Evolutionary conservation across 495 filamentous ascomycete genomes (phyloP).

Genomic region (Aspergillus hancockii): DNA sequence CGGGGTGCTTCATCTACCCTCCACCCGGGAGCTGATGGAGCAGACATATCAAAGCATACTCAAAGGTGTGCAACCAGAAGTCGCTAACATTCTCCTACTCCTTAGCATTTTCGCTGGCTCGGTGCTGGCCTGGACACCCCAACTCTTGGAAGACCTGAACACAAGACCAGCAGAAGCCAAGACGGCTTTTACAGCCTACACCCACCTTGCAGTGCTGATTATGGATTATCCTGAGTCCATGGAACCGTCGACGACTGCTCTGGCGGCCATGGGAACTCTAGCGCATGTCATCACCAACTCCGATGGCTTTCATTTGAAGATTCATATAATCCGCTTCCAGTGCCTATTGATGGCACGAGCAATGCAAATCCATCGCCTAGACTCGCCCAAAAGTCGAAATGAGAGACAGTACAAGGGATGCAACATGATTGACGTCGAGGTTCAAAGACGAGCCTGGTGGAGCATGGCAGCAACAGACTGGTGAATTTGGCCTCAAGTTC

Average conservation of each 20-base stretch:
- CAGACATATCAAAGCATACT: conserved; percentile 24
- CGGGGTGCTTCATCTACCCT: conserved; percentile 32
- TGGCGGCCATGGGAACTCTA: conserved; percentile 24
- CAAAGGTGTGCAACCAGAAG: conserved; percentile 18
- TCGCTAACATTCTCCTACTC: conserved; percentile 20
- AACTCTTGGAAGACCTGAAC: conserved; percentile 22
- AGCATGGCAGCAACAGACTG: conserved; percentile 35
- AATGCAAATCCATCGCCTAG: conserved; percentile 30
- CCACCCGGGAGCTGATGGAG: conserved; percentile 22
- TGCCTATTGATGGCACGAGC: conserved; percentile 28
- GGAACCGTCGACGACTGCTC: conserved; percentile 25
- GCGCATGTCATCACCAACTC: conserved; percentile 24
- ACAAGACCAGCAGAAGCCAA: conserved; percentile 23
- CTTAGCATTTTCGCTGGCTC: conserved; percentile 30
- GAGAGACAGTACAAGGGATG: conserved; percentile 27
- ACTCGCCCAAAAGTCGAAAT: conserved; percentile 23
- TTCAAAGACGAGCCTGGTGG: conserved; percentile 37
- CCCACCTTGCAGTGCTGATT: conserved; percentile 20
- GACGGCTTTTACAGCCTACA: conserved; percentile 25
- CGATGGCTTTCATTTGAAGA: conserved; percentile 23
- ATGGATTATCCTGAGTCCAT: conserved; percentile 25
- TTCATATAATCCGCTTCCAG: conserved; percentile 24
- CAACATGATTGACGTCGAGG: conserved; percentile 31
- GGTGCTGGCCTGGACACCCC: conserved; percentile 24
- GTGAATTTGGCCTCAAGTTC: conserved; percentile 11